A percentile compares a stretch with the other conserved stretches of the same genome.
Evolutionary conservation across 805 yeast genomes (phyloP).

Genomic region (Suhomyces vadensis): DNA sequence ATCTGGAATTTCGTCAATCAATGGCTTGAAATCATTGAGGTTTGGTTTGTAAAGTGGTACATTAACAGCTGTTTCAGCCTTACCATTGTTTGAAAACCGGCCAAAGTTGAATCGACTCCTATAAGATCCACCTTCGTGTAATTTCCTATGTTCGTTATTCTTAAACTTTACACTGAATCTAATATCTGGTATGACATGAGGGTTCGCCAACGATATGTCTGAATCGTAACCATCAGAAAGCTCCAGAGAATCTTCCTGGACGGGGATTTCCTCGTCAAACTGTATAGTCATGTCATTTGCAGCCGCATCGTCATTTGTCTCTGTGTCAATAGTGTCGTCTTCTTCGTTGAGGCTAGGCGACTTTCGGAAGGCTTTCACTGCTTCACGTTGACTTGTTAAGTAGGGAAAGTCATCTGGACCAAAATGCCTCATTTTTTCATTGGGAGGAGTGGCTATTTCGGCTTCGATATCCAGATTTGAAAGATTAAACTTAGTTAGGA

Average conservation of each 20-base stretch:
- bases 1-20: slow-evolving; percentile 30
- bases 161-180: slow-evolving; percentile 46
- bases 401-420: slow-evolving; percentile 37
- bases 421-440: slow-evolving; percentile 20
- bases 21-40: slow-evolving; percentile 35
- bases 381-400: slow-evolving; percentile 15
- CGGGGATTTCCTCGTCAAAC: neutral
- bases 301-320: too few relatives aligned
- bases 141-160: neutral
- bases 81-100: neutral
- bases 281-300: too few relatives aligned
- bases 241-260: neutral
- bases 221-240: slow-evolving; percentile 39
- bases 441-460: slow-evolving; percentile 13
- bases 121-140: neutral
- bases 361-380: slow-evolving; percentile 7
- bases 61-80: slow-evolving; percentile 32
- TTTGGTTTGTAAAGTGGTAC: slow-evolving; percentile 47
- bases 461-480: slow-evolving; percentile 15
- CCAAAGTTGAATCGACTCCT: slow-evolving; percentile 7
- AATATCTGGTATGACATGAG: slow-evolving; percentile 49
- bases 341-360: neutral
- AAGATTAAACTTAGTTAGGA: neutral
- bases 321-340: too few relatives aligned
- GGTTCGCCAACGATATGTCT: slow-evolving; percentile 53